Base-by-base conservation (phyloP, 78 protist genomes). In the Dictyostelium capitatum region DNA sequence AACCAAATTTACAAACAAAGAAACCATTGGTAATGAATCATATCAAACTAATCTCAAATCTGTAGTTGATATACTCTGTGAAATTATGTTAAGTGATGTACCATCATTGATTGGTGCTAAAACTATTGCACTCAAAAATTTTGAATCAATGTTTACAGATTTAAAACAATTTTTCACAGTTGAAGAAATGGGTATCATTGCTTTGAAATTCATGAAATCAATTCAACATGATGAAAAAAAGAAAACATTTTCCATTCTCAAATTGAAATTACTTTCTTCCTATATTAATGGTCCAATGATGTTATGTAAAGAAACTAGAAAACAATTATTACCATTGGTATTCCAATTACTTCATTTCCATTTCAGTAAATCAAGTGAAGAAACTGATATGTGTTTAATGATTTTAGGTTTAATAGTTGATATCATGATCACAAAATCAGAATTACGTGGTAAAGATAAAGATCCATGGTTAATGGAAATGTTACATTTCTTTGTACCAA, bases 51-150 rank as follows among this genome's bases (percentile, higher is more conserved):
- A 87, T 64, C 37, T 87, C 3, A 87, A 87, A 69, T 77, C 47
- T 77, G 93, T 87, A 6, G 93, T 87, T 12, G 93, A 87, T 53
- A 87, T 65, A 23, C 84, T 87, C 20, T 87, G 93, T 23, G 93
- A 87, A 41, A 87, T 87, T 87, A 87, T 87, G 93, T 41, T 87
- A 23, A 72, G 82, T 70, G 53, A 79, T 50, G 12, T 67, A 10
- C 85, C 85, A 41, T 87, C 93, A 11, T 15, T 87, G n/a, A 87
- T 87, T 50, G 93, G 93, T 65, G 93, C 93, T 11, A 74, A 87
- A 37, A 87, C 93, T 10, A 87, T 87, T 14, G 93, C 93, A 1
- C 64, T 87, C 11, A 87, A 87, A 56, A 87, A 87, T 50, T 87
- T 87, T 25, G 93, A 87, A 37, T 50, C 70, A 15, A 77, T 87